A percentile compares a stretch with the other conserved stretches of the same genome.
Evolutionary conservation across 257 asterid species (phyloP).

Genomic region (Solanum boliviense): DNA sequence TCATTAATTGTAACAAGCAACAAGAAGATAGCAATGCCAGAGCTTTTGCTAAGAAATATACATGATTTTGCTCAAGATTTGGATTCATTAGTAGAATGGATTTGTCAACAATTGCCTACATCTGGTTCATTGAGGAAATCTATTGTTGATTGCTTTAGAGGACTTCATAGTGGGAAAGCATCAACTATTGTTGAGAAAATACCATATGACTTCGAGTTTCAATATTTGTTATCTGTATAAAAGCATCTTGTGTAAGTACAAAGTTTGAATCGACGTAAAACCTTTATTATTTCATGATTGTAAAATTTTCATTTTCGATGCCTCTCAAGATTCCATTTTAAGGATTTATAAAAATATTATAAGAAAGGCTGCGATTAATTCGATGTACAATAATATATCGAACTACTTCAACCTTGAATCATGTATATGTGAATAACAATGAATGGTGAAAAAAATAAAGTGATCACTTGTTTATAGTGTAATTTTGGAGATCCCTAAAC

Average conservation of each 20-base stretch:
- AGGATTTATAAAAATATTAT: not conserved
- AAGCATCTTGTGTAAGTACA: not conserved
- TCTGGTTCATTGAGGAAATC: conserved; percentile 72
- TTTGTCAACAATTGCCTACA: conserved; percentile 68
- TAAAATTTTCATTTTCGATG: fast-evolving
- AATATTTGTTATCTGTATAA: conserved; percentile 38
- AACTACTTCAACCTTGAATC: not conserved
- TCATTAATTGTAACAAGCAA: conserved; percentile 54
- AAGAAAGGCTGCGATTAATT: too few species aligned
- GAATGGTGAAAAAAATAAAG: not conserved
- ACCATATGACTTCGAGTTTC: conserved; percentile 80
- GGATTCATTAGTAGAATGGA: conserved; percentile 62
- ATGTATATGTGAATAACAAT: not conserved
- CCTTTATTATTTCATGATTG: not conserved
- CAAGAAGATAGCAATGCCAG: conserved; percentile 56
- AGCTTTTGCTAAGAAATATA: conserved; percentile 57
- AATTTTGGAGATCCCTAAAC: not conserved
- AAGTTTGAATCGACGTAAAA: fast-evolving
- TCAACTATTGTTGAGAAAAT: conserved; percentile 52
- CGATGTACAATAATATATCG: not conserved
- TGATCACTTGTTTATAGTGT: not conserved
- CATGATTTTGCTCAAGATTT: conserved; percentile 45
- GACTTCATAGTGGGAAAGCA: conserved; percentile 24
- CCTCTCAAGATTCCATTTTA: not conserved
- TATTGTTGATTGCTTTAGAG: conserved; percentile 53